phyloP scores from a whole-genome alignment of 2,329 filamentous ascomycete genomes.

The Tolypocladium ophioglossoides region DNA sequence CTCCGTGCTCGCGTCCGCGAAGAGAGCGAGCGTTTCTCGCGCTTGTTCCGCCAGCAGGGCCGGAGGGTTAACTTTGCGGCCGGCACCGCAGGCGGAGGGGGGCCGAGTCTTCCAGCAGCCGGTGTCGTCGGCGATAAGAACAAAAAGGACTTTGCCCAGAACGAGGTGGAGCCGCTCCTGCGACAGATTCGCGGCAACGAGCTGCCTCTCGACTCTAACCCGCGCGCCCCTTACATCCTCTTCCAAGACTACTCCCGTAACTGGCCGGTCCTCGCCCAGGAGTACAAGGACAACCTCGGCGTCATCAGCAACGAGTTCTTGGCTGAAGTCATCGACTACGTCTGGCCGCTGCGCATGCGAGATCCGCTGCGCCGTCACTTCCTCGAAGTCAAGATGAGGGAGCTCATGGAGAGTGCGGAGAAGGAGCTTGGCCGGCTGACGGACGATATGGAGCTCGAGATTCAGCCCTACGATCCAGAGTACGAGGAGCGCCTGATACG shows the following conservation, averaged over 20 bases:
- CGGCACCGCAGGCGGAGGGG: constrained; percentile 5
- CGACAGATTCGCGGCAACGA: constrained; percentile 41
- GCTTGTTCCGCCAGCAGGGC: constrained; percentile 37
- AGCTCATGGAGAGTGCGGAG: constrained; percentile 34
- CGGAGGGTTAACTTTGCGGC: constrained; percentile 35
- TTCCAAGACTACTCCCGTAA: constrained; percentile 43
- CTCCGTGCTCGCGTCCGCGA: constrained; percentile 39
- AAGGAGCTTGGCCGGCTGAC: constrained; percentile 33
- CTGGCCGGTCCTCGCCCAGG: constrained; percentile 40
- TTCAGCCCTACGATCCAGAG: constrained; percentile 42
- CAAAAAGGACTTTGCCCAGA: constrained; percentile 36
- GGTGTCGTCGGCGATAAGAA: constrained; percentile 23
- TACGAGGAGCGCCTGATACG: constrained; percentile 38
- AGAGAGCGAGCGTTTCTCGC: constrained; percentile 39
- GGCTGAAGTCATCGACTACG: constrained; percentile 37
- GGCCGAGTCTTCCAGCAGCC: constrained; percentile 15
- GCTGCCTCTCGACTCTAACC: constrained; percentile 41
- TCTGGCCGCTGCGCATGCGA: constrained; percentile 40
- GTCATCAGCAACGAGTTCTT: constrained; percentile 45
- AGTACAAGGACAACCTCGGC: constrained; percentile 43
- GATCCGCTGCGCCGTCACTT: constrained; percentile 38
- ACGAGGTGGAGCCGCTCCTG: constrained; percentile 38
- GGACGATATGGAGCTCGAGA: constrained; percentile 40
- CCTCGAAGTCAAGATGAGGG: constrained; percentile 36
- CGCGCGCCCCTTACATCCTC: constrained; percentile 41